Base-by-base conservation (phyloP, 148 eudicot genomes). In the Chenopodium quinoa region DNA sequence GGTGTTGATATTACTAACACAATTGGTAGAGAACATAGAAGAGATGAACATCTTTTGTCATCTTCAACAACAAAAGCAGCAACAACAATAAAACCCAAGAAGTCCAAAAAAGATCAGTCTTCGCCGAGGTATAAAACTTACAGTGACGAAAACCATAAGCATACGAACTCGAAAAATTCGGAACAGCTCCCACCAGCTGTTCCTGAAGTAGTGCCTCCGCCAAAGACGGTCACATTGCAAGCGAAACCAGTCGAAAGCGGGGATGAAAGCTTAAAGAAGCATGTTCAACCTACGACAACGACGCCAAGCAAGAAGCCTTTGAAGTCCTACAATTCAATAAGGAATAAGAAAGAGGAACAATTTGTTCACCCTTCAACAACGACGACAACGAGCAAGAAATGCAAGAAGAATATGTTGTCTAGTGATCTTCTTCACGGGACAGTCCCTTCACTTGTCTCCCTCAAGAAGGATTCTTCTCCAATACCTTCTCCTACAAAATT, bases 1-100 rank as follows among this genome's bases (percentile, higher is more conserved):
- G 96, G 98, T 5, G 66, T 64, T 16, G 96, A 95, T 64, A 90
- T 95, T 27, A 95, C 93, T 22, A 95, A 95, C 73, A 89, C 84
- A 9, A 46, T 83, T 52, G 80, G 16, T 46, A 56, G 79, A 50
- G 88, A 88, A 27, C 56, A 77, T 71, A 82, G 89, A 80, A 80
- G 83, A 83, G 89, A 86, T 47, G 88, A 88, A 31, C 79, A 85
- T 77, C 86, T 90, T 29, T 74, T 85, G 69, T 68, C 66, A 13
- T 23, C 73, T 29, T 69, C 85, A 68, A 32, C 80, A 73, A 40
- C 81, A 70, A 58, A 23, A 9, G 13, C 47, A 9, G 12, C 47
- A 22, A 52, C 86, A 69, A 27, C 83, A 22, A 79, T 78, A 64
- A 91, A 91, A 52, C 78, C 81, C 12, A 91, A 86, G 71, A 93